Conservation (phyloP, 352 stramenopile genomes). For the Nothophytophthora sp. region DNA sequence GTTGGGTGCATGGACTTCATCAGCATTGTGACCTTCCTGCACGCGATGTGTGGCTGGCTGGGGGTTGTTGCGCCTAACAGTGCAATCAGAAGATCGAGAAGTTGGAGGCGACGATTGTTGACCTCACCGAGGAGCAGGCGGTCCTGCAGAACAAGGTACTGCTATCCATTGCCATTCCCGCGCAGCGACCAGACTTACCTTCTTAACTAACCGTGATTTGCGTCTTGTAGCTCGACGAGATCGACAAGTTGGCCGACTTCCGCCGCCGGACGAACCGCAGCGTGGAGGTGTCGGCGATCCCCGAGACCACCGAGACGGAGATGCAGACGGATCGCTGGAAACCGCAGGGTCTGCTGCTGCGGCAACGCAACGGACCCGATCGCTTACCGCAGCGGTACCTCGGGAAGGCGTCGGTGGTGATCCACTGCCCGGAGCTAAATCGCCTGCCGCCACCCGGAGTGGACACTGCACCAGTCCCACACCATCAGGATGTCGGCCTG, state of each 20-base stretch:
- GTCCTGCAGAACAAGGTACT: slow-evolving; percentile 49
- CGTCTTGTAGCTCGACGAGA: slow-evolving; percentile 52
- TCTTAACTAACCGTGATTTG: not conserved
- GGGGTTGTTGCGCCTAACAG: no score
- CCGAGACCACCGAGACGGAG: slow-evolving; percentile 43
- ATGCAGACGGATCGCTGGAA: slow-evolving; percentile 80
- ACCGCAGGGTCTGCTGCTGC: slow-evolving; percentile 68
- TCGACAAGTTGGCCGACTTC: slow-evolving; percentile 54
- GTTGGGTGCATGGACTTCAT: no score
- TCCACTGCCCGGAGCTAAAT: slow-evolving; percentile 60
- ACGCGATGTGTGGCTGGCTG: no score
- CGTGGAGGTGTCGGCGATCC: slow-evolving; percentile 51
- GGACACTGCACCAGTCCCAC: not conserved
- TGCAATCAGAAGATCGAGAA: slow-evolving; percentile 46
- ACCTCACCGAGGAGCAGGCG: slow-evolving; percentile 36
- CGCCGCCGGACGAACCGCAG: slow-evolving; percentile 61
- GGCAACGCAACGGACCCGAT: slow-evolving; percentile 65
- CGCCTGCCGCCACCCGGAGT: slow-evolving; percentile 8
- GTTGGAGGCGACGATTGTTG: slow-evolving; percentile 33
- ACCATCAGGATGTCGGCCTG: slow-evolving; percentile 19
- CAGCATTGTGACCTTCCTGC: no score
- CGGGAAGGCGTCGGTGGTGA: slow-evolving; percentile 70
- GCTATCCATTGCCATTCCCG: no score
- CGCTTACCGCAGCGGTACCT: slow-evolving; percentile 73
- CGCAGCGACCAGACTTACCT: no score